Conservation (phyloP, 352 stramenopile genomes). For the Phytophthora cryptogea region DNA sequence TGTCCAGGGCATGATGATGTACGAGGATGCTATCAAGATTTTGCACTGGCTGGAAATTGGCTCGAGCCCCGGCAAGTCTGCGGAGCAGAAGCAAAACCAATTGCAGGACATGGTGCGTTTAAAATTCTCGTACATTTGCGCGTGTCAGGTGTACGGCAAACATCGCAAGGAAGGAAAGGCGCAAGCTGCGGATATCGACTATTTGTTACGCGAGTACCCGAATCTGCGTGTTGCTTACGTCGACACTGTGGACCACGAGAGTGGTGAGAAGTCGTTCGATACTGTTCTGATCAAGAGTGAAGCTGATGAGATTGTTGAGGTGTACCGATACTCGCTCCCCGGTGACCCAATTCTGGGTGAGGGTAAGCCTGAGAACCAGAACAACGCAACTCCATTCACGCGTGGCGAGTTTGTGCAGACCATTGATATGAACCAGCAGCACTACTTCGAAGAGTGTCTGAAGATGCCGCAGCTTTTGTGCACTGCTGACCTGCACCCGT, state of each 20-base stretch:
- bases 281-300: constrained; percentile 85
- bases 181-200: constrained; percentile 84
- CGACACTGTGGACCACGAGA: constrained; percentile 53
- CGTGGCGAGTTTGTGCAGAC: constrained; percentile 86
- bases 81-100: constrained; percentile 79
- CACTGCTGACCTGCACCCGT: constrained; percentile 70
- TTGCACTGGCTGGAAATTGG: constrained; percentile 86
- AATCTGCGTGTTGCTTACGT: constrained; percentile 89
- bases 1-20: constrained; percentile 88
- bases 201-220: constrained; percentile 76
- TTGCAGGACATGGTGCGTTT: constrained; percentile 85
- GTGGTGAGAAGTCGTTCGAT: constrained; percentile 57
- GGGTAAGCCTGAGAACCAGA: constrained; percentile 88
- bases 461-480: constrained; percentile 86
- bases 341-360: constrained; percentile 83
- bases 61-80: constrained; percentile 60
- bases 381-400: constrained; percentile 81
- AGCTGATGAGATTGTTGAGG: constrained; percentile 69
- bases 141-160: constrained; percentile 85
- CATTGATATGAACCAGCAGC: constrained; percentile 91
- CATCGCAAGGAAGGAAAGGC: constrained; percentile 66
- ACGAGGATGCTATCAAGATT: constrained; percentile 88
- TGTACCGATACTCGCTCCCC: constrained; percentile 83
- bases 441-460: constrained; percentile 87
- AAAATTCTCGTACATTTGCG: constrained; percentile 89